Evolutionary conservation across 2,329 filamentous ascomycete genomes (phyloP).

Genomic region (Hymenoscyphus fructigenus): DNA sequence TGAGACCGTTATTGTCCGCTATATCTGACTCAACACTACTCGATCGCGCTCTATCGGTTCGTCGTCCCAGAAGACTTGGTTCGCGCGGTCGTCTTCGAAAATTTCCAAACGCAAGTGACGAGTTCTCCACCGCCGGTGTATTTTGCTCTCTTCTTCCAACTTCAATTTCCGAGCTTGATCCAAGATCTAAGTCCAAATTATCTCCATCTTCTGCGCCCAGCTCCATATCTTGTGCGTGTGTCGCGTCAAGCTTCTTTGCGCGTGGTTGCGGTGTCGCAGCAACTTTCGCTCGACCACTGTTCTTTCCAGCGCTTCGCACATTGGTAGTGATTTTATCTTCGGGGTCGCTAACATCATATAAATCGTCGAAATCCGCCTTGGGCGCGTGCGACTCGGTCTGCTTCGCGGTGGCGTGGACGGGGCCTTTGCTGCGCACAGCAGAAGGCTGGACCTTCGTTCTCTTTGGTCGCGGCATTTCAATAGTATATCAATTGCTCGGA

Average conservation of each 20-base stretch:
- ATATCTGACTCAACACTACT: slow-evolving; percentile 37
- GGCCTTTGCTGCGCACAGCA: slow-evolving; percentile 23
- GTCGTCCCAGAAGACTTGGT: slow-evolving; percentile 32
- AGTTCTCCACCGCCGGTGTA: slow-evolving; percentile 35
- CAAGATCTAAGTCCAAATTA: slow-evolving; percentile 20
- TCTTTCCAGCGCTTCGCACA: slow-evolving; percentile 23
- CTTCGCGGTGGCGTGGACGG: slow-evolving; percentile 15
- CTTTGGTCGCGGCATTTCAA: slow-evolving; percentile 38
- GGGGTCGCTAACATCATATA: slow-evolving; percentile 36
- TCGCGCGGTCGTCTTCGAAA: slow-evolving; percentile 60
- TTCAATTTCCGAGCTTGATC: slow-evolving; percentile 34
- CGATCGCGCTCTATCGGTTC: slow-evolving; percentile 28
- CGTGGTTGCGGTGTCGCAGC: slow-evolving; percentile 7
- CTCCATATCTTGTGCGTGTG: slow-evolving; percentile 5
- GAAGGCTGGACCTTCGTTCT: slow-evolving; percentile 37
- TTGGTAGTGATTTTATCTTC: slow-evolving; percentile 23
- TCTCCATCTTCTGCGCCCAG: slow-evolving; percentile 10
- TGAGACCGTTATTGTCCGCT: slow-evolving; percentile 30
- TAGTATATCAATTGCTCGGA: not conserved
- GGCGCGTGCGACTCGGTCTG: slow-evolving; percentile 13
- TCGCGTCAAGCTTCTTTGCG: not conserved
- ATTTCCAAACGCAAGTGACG: slow-evolving; percentile 47
- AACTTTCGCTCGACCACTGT: slow-evolving; percentile 24
- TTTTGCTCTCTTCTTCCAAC: slow-evolving; percentile 30
- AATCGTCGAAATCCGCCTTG: slow-evolving; percentile 27